Conservation (phyloP, 2,329 filamentous ascomycete genomes). For the Chrysosporium keratinophilum region DNA sequence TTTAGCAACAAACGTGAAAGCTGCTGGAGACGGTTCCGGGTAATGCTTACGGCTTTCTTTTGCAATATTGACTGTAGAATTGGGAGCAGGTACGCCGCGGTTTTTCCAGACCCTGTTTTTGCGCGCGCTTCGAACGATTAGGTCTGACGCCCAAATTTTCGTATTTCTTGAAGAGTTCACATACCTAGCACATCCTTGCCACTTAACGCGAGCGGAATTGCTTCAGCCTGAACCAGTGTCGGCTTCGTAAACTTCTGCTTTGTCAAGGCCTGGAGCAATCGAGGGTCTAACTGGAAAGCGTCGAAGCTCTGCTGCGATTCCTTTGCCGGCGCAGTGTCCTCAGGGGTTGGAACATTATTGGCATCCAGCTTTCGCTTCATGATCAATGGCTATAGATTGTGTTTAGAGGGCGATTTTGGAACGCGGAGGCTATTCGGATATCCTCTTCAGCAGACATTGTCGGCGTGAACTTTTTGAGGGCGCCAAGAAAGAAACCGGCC, state of each 20-base stretch:
- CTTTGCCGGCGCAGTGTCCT: slow-evolving; percentile 22
- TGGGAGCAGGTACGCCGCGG: slow-evolving; percentile 86
- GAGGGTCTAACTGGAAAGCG: slow-evolving; percentile 67
- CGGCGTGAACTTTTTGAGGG: neutral
- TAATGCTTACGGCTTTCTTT: slow-evolving; percentile 52
- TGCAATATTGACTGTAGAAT: slow-evolving; percentile 76
- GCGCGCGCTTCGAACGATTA: slow-evolving; percentile 56
- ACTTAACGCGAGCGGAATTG: slow-evolving; percentile 76
- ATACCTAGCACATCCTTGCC: slow-evolving; percentile 71
- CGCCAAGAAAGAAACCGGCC: neutral
- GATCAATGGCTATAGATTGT: slow-evolving; percentile 7
- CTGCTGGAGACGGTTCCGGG: neutral
- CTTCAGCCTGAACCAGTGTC: slow-evolving; percentile 77
- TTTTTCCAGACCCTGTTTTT: slow-evolving; percentile 94
- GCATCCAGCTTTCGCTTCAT: slow-evolving; percentile 45
- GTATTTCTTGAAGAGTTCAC: slow-evolving; percentile 3
- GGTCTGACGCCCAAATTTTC: neutral
- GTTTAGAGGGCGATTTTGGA: neutral
- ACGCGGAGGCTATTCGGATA: neutral
- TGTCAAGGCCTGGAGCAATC: slow-evolving; percentile 74
- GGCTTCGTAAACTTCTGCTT: slow-evolving; percentile 75
- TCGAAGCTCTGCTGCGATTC: slow-evolving; percentile 51
- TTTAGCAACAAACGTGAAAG: neutral
- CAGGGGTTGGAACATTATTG: slow-evolving; percentile 37
- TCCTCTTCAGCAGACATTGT: neutral